Evolutionary conservation across 768 basidiomycete species (phyloP), one percentile per base, ranked within the genome.

Genomic region (Cyclocybe aegerita): DNA sequence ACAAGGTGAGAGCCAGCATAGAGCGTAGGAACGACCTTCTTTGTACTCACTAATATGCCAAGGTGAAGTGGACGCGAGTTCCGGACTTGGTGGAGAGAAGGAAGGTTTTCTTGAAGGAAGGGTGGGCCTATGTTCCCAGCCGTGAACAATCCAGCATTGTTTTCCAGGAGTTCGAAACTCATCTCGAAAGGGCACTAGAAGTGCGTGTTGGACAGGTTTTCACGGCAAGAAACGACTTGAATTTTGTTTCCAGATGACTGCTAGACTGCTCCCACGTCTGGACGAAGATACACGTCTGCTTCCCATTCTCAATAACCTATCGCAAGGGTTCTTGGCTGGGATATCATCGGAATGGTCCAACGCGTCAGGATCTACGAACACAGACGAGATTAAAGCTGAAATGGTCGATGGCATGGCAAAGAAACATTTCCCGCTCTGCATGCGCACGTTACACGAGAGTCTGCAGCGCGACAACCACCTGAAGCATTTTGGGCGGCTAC

Each of bases 11-110:
- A 35, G n/a, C 33, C 2, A 31, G 30, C 7, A 45, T n/a, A n/a
- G n/a, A n/a, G 15, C 41, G 1, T 40, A 15, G 39, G 37, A 30
- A 7, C 31, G 42, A 9, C 11, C 12, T 39, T 38, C 5, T 55
- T 11, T 38, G 9, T 31, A 30, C 30, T 33, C 15, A 17, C 17
- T 47, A 29, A 44, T 34, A 31, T 37, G 35, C 37, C 40, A 38
- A 97, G 94, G 94, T 98, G n/a, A 86, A 81, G 66, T 99, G 97
- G 97, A 94, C 88, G 9, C 85, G 87, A 54, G 95, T 98, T 2
- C 92, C 93, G 4, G 93, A 97, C 67, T 80, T 99, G 1, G 88
- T 99, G 7, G 88, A 87, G 53, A 83, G 79, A 61, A 77, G 96
- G 14, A 79, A 77, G 39, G 91, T 98, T 1, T 83, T 91, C 53